Conservation (phyloP, 352 stramenopile species). For the Pythium vanterpoolii region DNA sequence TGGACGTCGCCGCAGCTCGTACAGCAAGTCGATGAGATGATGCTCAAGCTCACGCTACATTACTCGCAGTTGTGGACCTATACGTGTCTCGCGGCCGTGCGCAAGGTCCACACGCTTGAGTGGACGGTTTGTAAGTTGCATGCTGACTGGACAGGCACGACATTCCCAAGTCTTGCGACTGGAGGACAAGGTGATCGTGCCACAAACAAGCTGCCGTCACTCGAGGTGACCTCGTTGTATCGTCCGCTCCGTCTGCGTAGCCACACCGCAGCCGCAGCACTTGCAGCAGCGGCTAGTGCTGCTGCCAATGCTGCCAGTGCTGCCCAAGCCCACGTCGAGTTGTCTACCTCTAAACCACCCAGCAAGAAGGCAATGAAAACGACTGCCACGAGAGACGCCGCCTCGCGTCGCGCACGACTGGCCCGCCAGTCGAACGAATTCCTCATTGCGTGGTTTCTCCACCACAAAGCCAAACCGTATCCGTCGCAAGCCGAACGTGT, state of each 20-base stretch:
- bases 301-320: background rate
- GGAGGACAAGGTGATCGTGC: background rate
- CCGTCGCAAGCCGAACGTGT: constrained; percentile 57
- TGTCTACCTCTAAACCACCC: background rate
- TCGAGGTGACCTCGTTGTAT: background rate
- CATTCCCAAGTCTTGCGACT: background rate
- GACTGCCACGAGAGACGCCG: background rate
- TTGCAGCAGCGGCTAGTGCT: background rate
- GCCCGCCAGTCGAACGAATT: constrained; percentile 81
- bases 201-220: background rate
- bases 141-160: constrained; percentile 3
- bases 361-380: background rate
- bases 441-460: constrained; percentile 82
- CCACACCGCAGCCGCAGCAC: background rate
- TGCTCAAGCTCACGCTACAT: constrained; percentile 54
- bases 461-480: constrained; percentile 84
- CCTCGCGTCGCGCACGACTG: constrained; percentile 48
- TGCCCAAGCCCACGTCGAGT: background rate
- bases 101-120: constrained; percentile 35
- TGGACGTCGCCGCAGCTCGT: constrained; percentile 17
- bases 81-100: constrained; percentile 37
- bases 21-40: constrained; percentile 35
- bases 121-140: constrained; percentile 23
- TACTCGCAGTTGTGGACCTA: constrained; percentile 60
- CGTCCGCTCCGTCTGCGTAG: constrained; percentile 22